Base-by-base conservation (phyloP, 805 yeast species). In the Candida sonorensis region DNA sequence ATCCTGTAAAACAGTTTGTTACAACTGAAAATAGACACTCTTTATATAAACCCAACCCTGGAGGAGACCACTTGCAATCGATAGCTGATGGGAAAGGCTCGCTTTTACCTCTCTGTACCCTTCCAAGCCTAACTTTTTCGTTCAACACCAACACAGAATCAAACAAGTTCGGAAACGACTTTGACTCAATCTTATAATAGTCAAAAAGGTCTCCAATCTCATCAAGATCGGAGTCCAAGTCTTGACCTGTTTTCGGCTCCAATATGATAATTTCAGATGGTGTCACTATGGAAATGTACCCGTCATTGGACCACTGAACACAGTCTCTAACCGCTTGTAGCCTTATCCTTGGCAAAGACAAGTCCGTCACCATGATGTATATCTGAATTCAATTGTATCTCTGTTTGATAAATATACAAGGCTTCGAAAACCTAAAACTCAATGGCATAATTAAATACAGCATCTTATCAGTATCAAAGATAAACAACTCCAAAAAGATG, bases 51-150 rank as follows among this genome's bases (percentile, higher is more conserved):
- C 41, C 31, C 4, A 40, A 38, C 10, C 50, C 48, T 3, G 40
- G 37, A 1, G 51, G 32, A 8, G 53, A 44, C 53, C 53, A 50
- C 7, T 31, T 25, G 2, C 41, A 30, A 21, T 41, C 40, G n/a
- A 39, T 30, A 4, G 45, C 34, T 18, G n/a, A n/a, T n/a, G n/a
- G n/a, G n/a, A n/a, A n/a, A n/a, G n/a, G n/a, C n/a, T n/a, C n/a
- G n/a, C n/a, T n/a, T n/a, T n/a, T n/a, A n/a, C n/a, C n/a, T n/a
- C n/a, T n/a, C n/a, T 38, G 43, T 4, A 29, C 31, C 26, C 46
- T 49, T 7, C 50, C 50, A 8, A 39, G 34, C 16, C 42, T 29
- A 2, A 43, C 23, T n/a, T 30, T 20, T 30, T 48, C 53, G 9
- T 46, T 35, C 17, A 30, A 22, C 5, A 44, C 37, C 10, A 38